Base-by-base conservation (phyloP, 208 protist genomes). In the Wallacemonas sp. region DNA sequence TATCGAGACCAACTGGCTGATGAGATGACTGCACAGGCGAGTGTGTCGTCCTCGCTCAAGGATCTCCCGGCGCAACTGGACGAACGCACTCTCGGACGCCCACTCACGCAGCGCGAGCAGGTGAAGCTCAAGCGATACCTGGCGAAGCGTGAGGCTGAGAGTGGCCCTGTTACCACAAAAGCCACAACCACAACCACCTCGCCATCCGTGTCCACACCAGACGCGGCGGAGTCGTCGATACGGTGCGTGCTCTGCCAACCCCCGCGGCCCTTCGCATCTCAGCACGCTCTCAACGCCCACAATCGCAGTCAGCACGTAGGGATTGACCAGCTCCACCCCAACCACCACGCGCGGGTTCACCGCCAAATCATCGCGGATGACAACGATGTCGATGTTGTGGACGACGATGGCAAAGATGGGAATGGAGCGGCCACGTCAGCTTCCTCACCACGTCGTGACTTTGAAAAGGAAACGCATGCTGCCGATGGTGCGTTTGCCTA, bases 51-150 rank as follows among this genome's bases (percentile, higher is more conserved):
- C n/a, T n/a, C n/a, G n/a, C n/a, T n/a, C n/a, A n/a, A 23, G 6
- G 26, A n/a, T 5, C 34, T 78, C 24, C 81, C 80, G 14, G 68
- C 76, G 5, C 76, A 80, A 36, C 71, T 87, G 16, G 70, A 87
- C 26, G 38, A 61, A 2, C 48, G 16, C 0, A 27, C 56, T 14
- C 71, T 87, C 1, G 81, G 81, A 2, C 72, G 81, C 5, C 64
- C 73, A 0, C 61, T 87, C 2, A 87, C 72, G 0, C 5, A 49
- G 27, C 72, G 61, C 17, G 81, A 87, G 58, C 39, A 56, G 43
- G 71, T 68, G 32, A 87, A 87, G 68, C 33, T 76, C 6, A 24
- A 71, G 62, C 76, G 81, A 32, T 87, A 75, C 56, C 33, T 75
- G 1, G 17, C 60, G 3, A 77, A 77, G 17, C 73, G n/a, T 71